A percentile compares a stretch with the other conserved stretches of the same genome.
phyloP scores from a whole-genome alignment of 2,329 filamentous ascomycete genomes.

The Lachnellula occidentalis region DNA sequence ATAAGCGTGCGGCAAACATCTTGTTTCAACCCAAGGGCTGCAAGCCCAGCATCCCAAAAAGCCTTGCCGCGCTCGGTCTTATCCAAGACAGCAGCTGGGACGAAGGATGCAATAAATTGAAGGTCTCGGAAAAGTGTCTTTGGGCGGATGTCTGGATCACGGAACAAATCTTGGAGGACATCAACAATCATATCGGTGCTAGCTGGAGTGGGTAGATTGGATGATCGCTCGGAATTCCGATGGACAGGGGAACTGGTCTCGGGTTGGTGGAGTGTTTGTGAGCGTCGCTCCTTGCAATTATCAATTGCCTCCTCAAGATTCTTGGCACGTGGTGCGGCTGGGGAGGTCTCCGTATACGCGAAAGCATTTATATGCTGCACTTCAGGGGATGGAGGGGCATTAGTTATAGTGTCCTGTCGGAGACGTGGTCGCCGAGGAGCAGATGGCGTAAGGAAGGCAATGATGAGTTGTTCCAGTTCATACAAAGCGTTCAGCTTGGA shows the following conservation, averaged over 20 bases:
- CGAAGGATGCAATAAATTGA: slow-evolving; percentile 66
- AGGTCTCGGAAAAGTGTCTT: slow-evolving; percentile 77
- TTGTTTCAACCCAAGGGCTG: slow-evolving; percentile 83
- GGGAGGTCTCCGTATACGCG: slow-evolving; percentile 20
- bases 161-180: slow-evolving; percentile 62
- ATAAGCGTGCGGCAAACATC: slow-evolving; percentile 65
- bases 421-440: slow-evolving; percentile 31
- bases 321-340: slow-evolving; percentile 35
- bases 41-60: slow-evolving; percentile 77
- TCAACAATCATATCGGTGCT: slow-evolving; percentile 52
- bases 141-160: slow-evolving; percentile 63
- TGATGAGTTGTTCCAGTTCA: slow-evolving; percentile 76
- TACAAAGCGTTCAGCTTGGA: slow-evolving; percentile 77
- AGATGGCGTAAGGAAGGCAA: slow-evolving; percentile 62
- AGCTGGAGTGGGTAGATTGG: slow-evolving; percentile 38
- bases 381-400: slow-evolving; percentile 53
- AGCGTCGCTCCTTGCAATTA: slow-evolving; percentile 63
- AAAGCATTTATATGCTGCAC: slow-evolving; percentile 27
- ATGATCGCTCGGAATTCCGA: slow-evolving; percentile 74
- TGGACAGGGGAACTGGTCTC: slow-evolving; percentile 62
- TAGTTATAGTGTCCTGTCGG: slow-evolving; percentile 25
- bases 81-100: slow-evolving; percentile 55
- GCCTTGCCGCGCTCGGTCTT: slow-evolving; percentile 64
- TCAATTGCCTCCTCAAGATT: slow-evolving; percentile 63
- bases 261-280: slow-evolving; percentile 44